phyloP scores from a whole-genome alignment of 2,329 filamentous ascomycete species.

The Davidsoniella virescens region DNA sequence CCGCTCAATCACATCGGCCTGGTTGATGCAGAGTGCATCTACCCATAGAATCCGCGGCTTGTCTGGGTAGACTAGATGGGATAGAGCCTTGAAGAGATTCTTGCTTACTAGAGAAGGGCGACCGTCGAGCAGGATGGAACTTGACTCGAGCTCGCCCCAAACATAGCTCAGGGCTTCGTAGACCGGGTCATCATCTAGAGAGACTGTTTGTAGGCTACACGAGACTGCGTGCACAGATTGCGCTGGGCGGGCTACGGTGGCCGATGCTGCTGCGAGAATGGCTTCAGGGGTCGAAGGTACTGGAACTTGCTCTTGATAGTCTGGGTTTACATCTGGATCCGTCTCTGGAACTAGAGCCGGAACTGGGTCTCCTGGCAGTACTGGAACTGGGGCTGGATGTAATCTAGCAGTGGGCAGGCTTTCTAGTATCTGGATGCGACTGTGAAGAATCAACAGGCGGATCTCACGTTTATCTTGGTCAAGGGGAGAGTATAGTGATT shows the following conservation, averaged over 20 bases:
- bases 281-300: background rate
- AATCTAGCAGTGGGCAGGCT: background rate
- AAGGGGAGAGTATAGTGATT: background rate
- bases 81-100: slow-evolving; percentile 14
- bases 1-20: slow-evolving; percentile 14
- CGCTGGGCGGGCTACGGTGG: background rate
- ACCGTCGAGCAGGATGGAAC: background rate
- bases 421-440: background rate
- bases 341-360: too few species aligned
- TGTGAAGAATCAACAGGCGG: background rate
- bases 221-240: too few species aligned
- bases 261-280: background rate
- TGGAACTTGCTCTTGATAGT: background rate
- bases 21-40: slow-evolving; percentile 14
- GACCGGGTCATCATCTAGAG: background rate
- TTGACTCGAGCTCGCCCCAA: slow-evolving; percentile 13
- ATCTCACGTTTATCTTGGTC: slow-evolving; percentile 1
- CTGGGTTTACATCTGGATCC: background rate
- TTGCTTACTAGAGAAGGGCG: slow-evolving; percentile 9
- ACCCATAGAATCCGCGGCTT: slow-evolving; percentile 14
- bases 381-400: background rate
- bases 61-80: slow-evolving; percentile 8
- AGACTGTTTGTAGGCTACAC: background rate
- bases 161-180: slow-evolving; percentile 15
- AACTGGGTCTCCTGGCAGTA: too few species aligned